Percentiles rank a stretch among this genome's conserved stretches.
Conservation (phyloP, 2,329 filamentous ascomycete species). For the Epichloe scottii region DNA sequence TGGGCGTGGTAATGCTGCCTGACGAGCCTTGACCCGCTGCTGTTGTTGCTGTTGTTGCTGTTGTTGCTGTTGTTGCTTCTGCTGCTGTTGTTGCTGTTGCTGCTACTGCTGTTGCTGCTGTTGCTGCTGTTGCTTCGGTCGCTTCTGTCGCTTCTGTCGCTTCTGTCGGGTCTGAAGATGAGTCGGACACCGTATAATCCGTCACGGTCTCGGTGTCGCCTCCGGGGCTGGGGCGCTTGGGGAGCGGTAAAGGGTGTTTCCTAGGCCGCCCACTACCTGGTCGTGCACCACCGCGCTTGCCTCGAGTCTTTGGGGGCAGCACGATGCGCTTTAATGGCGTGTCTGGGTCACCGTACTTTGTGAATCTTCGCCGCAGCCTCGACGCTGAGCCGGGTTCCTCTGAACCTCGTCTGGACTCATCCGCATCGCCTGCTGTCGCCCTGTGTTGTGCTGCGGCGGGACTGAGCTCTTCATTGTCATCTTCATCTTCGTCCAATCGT, state of each 20-base stretch:
- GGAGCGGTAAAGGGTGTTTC: constrained; percentile 20
- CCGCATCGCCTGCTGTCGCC: constrained; percentile 12
- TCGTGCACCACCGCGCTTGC: constrained; percentile 25
- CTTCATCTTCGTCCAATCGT: constrained; percentile 14
- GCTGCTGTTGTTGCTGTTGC: neutral
- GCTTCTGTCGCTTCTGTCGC: too few species aligned
- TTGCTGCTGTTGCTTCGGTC: too few species aligned
- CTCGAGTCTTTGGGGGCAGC: constrained; percentile 21
- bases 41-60: neutral
- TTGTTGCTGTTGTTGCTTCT: neutral
- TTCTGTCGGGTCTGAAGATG: too few species aligned
- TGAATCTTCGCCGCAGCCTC: constrained; percentile 16
- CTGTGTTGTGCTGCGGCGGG: constrained; percentile 13
- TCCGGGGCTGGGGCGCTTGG: neutral
- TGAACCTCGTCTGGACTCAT: constrained; percentile 13
- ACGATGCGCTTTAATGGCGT: constrained; percentile 9
- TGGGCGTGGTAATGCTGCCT: neutral
- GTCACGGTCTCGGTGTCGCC: too few species aligned
- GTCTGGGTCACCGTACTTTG: constrained; percentile 5
- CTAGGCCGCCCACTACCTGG: constrained; percentile 27
- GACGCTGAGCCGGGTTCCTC: constrained; percentile 13
- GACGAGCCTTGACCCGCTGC: neutral
- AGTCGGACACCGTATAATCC: too few species aligned
- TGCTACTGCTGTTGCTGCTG: too few species aligned
- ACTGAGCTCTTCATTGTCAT: constrained; percentile 20